Conservation (phyloP, 257 asterid species). For the Salvia hispanica region DNA sequence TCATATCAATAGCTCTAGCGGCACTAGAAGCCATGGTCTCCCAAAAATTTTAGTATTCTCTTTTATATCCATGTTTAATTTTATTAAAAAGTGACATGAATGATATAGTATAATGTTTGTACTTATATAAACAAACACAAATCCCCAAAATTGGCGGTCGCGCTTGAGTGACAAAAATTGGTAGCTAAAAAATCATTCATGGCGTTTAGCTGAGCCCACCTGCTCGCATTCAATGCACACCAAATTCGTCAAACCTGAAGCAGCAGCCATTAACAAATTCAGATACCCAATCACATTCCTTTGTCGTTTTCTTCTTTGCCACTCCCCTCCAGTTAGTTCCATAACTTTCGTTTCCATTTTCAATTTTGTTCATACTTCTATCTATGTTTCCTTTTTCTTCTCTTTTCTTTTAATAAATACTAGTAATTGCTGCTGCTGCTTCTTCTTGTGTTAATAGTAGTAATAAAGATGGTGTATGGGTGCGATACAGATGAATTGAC, state of each 20-base stretch:
- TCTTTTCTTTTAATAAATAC: neutral
- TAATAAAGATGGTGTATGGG: constrained; percentile 1
- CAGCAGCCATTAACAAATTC: neutral
- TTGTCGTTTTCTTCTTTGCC: constrained; percentile 1
- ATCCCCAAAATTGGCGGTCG: too few relatives aligned
- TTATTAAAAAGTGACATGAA: too few relatives aligned
- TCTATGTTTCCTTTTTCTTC: neutral
- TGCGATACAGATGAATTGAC: neutral
- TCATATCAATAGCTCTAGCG: too few relatives aligned
- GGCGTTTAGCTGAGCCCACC: constrained; percentile 6
- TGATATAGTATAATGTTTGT: too few relatives aligned
- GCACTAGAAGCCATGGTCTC: too few relatives aligned
- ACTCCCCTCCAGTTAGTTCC: neutral
- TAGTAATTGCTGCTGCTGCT: constrained; percentile 15
- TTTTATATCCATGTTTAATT: too few relatives aligned
- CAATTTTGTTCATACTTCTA: neutral
- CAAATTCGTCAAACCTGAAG: neutral
- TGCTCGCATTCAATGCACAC: neutral
- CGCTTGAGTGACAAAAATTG: too few relatives aligned
- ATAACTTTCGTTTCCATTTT: neutral
- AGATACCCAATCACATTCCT: neutral
- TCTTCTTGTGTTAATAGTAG: constrained; percentile 3
- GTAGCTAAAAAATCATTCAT: neutral
- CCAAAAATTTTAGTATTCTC: too few relatives aligned
- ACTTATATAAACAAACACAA: too few relatives aligned